A percentile compares a stretch with the other conserved stretches of the same genome.
These are phyloP conservation scores for Colletotrichum melonis DNA, from an alignment of 2,329 filamentous ascomycete species.

Conservation along the genomic window DNA sequence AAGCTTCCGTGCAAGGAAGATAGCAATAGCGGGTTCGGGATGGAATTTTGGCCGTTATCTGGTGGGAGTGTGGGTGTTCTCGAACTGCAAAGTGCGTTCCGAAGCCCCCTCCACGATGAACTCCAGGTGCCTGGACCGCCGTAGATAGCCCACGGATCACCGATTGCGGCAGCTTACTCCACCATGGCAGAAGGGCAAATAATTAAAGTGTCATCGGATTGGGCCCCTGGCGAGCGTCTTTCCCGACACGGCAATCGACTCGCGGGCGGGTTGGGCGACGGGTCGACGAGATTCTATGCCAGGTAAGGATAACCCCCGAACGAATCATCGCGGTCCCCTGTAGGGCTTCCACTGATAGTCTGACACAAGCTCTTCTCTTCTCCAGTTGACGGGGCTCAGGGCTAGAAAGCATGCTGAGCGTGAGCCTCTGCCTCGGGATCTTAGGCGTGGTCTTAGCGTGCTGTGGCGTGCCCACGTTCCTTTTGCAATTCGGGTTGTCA, in stretches of 20 bases:
- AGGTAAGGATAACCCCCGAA: conserved; percentile 22
- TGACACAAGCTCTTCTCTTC: not conserved
- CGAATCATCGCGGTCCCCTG: not conserved
- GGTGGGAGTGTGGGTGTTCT: not conserved
- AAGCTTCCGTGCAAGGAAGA: not conserved
- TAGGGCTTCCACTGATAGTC: not conserved
- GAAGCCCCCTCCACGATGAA: not conserved
- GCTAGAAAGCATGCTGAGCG: not conserved
- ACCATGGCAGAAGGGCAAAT: not conserved
- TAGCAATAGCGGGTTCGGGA: not conserved
- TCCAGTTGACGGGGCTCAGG: not conserved
- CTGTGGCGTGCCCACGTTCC: not conserved
- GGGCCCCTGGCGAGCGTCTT: conserved; percentile 21
- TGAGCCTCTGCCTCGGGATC: not conserved
- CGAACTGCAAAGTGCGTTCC: not conserved
- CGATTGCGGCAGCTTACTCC: not conserved
- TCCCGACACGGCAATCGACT: conserved; percentile 25
- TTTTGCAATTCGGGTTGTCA: not conserved
- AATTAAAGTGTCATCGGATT: not conserved
- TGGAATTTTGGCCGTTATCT: not conserved
- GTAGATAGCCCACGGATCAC: not conserved
- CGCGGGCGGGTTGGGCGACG: not conserved
- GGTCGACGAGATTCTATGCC: not conserved
- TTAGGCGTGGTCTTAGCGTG: not conserved
- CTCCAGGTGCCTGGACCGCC: not conserved